These are phyloP conservation scores for Boletus holoroseus DNA, from an alignment of 1,284 basidiomycete species.

Conservation along the genomic window DNA sequence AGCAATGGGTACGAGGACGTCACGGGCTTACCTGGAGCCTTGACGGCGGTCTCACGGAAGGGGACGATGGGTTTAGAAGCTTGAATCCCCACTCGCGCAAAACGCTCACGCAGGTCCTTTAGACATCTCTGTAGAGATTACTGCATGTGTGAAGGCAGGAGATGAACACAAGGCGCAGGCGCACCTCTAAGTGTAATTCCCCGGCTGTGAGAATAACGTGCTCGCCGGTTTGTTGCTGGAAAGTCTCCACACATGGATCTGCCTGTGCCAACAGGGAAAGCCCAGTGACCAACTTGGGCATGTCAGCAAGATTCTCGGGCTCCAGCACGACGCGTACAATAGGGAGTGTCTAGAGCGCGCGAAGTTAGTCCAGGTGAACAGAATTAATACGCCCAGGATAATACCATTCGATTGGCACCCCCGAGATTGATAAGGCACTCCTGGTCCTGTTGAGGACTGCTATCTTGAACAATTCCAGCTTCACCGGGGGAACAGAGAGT, in stretches of 20 bases:
- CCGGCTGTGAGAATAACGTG: slow-evolving; percentile 97
- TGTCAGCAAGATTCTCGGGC: slow-evolving; percentile 83
- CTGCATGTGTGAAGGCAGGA: background rate
- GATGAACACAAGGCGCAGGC: slow-evolving; percentile 13
- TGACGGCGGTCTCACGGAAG: slow-evolving; percentile 93
- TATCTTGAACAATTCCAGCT: slow-evolving; percentile 37
- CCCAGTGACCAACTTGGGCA: slow-evolving; percentile 87
- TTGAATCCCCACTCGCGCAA: slow-evolving; percentile 90
- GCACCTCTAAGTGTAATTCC: slow-evolving; percentile 91
- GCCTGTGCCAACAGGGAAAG: slow-evolving; percentile 89
- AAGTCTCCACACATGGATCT: slow-evolving; percentile 95
- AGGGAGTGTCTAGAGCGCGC: slow-evolving; percentile 58
- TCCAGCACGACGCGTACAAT: slow-evolving; percentile 97
- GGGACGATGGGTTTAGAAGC: slow-evolving; percentile 95
- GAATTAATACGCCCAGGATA: background rate
- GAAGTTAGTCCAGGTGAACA: slow-evolving; percentile 3
- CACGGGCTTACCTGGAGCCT: slow-evolving; percentile 54
- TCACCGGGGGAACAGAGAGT: slow-evolving; percentile 75
- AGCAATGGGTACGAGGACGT: slow-evolving; percentile 1
- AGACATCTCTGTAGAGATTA: slow-evolving; percentile 69
- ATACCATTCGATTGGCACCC: slow-evolving; percentile 65
- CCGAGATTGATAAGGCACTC: slow-evolving; percentile 80
- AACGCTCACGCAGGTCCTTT: slow-evolving; percentile 91
- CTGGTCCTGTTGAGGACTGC: slow-evolving; percentile 37
- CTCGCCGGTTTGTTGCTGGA: slow-evolving; percentile 96